Base-by-base conservation (phyloP, 202 grass and related monocot species). In the Setaria viridis region DNA sequence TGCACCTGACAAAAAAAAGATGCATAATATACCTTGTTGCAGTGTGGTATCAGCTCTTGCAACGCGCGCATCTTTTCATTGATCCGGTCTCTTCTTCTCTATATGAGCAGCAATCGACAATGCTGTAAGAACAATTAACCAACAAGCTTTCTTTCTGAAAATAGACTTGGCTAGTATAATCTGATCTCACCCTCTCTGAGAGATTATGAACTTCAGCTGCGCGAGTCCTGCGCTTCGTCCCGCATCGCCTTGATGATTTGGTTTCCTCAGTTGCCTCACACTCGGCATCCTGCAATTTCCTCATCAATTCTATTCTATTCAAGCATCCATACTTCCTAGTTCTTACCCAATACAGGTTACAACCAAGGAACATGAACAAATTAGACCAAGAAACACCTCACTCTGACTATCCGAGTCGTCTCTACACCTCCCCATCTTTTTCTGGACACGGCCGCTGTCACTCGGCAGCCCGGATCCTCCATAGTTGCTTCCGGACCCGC, bases 61-160 rank as follows among this genome's bases (percentile, higher is more conserved):
- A 99, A 51, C 1, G 93, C 85, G 0, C 90, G 89, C 93, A 99
- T 94, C 86, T 99, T 99, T 48, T 99, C 97, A 47, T 99, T 99
- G 64, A 99, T 99, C 69, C 97, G 84, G 29, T 99, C 92, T 42
- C 97, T 94, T 93, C 97, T 94, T 90, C 88, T 93, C 97, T 99
- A 57, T 82, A 92, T 47, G 0, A 84, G 48, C 70, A 84, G 72
- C 1, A 59, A 60, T 42, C 43, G 72, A 76, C 13, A 32, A 74
- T 19, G 10, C 10, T 9, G 46, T 66, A 59, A 86, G 67, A 63
- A 66, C 34, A 74, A 47, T 76, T 42, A 42, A 66, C 21, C 39
- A 34, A 4, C 32, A 64, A 79, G 17, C 14, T 14, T 16, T 9
- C 16, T 6, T 49, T 21, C 48, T 67, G 19, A 41, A 86, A 25